Conservation (phyloP, 2,329 filamentous ascomycete species). For the Colletotrichum tabaci region DNA sequence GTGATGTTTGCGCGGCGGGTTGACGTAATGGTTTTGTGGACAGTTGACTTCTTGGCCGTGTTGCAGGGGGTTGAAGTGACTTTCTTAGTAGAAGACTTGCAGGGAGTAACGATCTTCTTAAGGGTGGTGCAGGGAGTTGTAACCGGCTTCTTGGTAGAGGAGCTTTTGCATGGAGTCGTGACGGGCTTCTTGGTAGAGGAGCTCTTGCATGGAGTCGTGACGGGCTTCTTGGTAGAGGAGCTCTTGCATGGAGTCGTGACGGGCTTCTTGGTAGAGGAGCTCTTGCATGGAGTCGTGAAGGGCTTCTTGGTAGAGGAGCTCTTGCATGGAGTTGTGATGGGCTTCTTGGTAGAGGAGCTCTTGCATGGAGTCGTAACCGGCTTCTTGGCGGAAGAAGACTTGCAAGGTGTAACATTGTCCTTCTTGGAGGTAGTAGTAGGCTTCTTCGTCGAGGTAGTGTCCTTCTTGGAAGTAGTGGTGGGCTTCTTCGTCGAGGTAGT, state of each 20-base stretch:
- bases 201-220: neutral
- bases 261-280: too few relatives aligned
- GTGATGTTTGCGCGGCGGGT: conserved; percentile 29
- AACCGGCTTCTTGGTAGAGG: neutral
- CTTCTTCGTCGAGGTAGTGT: neutral
- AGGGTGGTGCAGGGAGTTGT: neutral
- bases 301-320: too few relatives aligned
- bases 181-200: neutral
- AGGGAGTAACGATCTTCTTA: neutral
- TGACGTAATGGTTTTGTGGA: conserved; percentile 2
- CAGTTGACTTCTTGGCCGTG: conserved; percentile 11
- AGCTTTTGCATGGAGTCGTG: neutral
- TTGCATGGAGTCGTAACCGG: neutral
- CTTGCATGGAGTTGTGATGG: too few relatives aligned
- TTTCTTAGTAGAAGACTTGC: neutral
- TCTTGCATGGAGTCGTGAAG: too few relatives aligned
- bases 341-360: too few relatives aligned
- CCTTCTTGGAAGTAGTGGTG: neutral
- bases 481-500: neutral
- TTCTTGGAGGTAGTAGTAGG: neutral
- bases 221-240: too few relatives aligned
- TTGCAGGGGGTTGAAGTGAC: neutral
- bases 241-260: too few relatives aligned
- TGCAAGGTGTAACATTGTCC: neutral
- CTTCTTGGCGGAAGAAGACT: neutral